Percentiles rank a stretch among this genome's conserved stretches.
Evolutionary conservation across 768 basidiomycete species (phyloP).

Genomic region (Pisolithus albus): DNA sequence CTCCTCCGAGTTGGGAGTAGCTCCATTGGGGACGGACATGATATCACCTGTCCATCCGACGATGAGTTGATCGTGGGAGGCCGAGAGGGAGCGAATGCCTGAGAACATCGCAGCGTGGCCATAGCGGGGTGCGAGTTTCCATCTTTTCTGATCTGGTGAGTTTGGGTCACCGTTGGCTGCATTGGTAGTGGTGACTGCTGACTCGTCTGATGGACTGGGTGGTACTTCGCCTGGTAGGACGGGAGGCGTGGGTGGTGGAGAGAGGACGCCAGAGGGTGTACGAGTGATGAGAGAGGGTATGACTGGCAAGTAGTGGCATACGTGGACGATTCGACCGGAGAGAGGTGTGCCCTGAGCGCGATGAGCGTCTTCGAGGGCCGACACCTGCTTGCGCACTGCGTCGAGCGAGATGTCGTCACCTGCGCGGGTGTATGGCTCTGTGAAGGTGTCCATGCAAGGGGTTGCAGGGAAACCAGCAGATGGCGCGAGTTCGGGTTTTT

Average conservation of each 20-base stretch:
- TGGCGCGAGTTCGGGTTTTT: too few species aligned
- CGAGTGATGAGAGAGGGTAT: slow-evolving; percentile 50
- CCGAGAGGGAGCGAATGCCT: slow-evolving; percentile 78
- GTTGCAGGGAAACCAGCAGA: too few species aligned
- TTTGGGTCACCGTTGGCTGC: slow-evolving; percentile 3
- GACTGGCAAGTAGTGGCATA: slow-evolving; percentile 86
- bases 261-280: slow-evolving; percentile 43
- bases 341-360: slow-evolving; percentile 62
- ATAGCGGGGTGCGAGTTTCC: slow-evolving; percentile 74
- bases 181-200: slow-evolving; percentile 5
- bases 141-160: slow-evolving; percentile 32
- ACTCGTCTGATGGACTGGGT: slow-evolving; percentile 22
- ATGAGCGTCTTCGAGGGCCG: slow-evolving; percentile 66
- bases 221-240: slow-evolving; percentile 44
- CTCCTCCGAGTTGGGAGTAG: slow-evolving; percentile 22
- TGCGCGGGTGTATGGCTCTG: slow-evolving; percentile 59
- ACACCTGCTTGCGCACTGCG: slow-evolving; percentile 69
- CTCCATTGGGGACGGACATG: slow-evolving; percentile 36
- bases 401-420: slow-evolving; percentile 64
- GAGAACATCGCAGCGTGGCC: slow-evolving; percentile 95
- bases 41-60: slow-evolving; percentile 95
- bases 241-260: slow-evolving; percentile 78
- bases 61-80: slow-evolving; percentile 84
- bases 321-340: slow-evolving; percentile 85
- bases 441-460: slow-evolving; percentile 59